Evolutionary conservation across 75 land plant species (phyloP), one percentile per base, ranked within the genome.

Genomic region (Pinus tabuliformis): DNA sequence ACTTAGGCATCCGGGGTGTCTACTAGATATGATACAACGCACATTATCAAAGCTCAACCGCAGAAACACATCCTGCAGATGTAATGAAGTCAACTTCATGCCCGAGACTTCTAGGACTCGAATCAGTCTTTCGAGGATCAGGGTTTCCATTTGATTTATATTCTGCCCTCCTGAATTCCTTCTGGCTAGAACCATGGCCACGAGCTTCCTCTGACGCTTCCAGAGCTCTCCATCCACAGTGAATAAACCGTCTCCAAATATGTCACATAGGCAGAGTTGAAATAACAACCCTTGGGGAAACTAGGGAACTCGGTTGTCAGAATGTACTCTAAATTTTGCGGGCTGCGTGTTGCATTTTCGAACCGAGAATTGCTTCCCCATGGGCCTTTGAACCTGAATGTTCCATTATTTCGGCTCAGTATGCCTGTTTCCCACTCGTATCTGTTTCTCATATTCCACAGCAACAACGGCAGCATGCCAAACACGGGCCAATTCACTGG

Each of bases 11-110:
- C 89, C 92, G 3, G 92, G 88, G 75, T 94, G 94, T 6, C 77
- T 84, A 0, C 94, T 94, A 61, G 90, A 90, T 0, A 87, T 91
- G 4, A 87, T 82, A 86, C 85, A 88, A 83, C 94, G 91, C 5
- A 94, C 87, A 70, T 85, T 91, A 77, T 94, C 92, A 78, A 94
- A 92, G 0, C 89, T 92, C 57, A 88, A 79, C 17, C 97, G 64
- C 15, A 92, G 79, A 0, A 95, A 79, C 0, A 95, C 76, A 56
- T 95, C 95, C 58, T 95, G 86, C 36, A 81, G 75, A 52, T 89
- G 87, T 26, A 88, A 9, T 1, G 61, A 18, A n/a, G 52, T 17
- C n/a, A 45, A 20, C 2, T 61, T 39, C 0, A 42, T 7, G 1
- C 33, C 1, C 8, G 77, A 49, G 2, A 65, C 59, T 58, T 84